phyloP scores from a whole-genome alignment of 2,329 filamentous ascomycete genomes.

The Paraconiothyrium brasiliense region DNA sequence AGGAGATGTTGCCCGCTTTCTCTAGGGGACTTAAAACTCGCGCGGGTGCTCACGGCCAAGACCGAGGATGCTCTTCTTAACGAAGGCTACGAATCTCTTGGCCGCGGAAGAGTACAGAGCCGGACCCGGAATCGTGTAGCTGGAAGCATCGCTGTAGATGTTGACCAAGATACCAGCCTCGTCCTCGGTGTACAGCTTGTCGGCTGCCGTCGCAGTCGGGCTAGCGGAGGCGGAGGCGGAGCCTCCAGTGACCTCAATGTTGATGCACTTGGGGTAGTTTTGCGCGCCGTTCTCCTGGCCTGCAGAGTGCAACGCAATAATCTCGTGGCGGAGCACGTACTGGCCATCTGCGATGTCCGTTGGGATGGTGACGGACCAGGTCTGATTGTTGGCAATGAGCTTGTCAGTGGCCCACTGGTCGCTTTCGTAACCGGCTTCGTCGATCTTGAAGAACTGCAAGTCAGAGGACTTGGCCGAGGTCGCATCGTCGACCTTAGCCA shows the following conservation, averaged over 20 bases:
- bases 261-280: slow-evolving; percentile 62
- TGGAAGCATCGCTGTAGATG: slow-evolving; percentile 60
- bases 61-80: neutral
- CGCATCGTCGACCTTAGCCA: slow-evolving; percentile 67
- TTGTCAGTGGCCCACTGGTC: slow-evolving; percentile 65
- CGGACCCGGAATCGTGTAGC: slow-evolving; percentile 64
- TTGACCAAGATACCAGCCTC: slow-evolving; percentile 69
- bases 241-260: slow-evolving; percentile 66
- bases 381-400: slow-evolving; percentile 58
- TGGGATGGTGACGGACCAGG: slow-evolving; percentile 63
- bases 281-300: slow-evolving; percentile 55
- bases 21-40: neutral
- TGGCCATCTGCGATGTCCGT: slow-evolving; percentile 62
- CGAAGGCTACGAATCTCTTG: slow-evolving; percentile 1
- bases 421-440: slow-evolving; percentile 62
- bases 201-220: slow-evolving; percentile 55
- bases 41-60: slow-evolving; percentile 6
- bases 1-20: neutral
- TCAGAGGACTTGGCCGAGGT: slow-evolving; percentile 61
- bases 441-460: slow-evolving; percentile 72
- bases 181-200: slow-evolving; percentile 65
- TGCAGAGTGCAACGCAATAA: slow-evolving; percentile 68
- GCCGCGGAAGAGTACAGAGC: slow-evolving; percentile 28
- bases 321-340: slow-evolving; percentile 68
- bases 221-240: slow-evolving; percentile 45